Base-by-base conservation (phyloP, 345 rosid genomes). In the Fremontodendron californicum region DNA sequence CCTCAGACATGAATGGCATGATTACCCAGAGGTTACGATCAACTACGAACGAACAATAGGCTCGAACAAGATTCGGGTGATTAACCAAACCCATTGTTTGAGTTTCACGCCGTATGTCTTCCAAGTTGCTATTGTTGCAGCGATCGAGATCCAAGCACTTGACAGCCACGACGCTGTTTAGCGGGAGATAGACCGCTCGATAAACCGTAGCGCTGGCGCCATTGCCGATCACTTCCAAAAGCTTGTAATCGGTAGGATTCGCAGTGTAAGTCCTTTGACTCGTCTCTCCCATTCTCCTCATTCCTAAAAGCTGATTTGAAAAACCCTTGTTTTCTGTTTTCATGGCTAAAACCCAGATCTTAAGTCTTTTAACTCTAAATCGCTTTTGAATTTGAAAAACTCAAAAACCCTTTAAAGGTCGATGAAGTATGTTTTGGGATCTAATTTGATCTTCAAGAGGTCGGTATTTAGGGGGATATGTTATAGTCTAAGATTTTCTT, bases 1-100 rank as follows among this genome's bases (percentile, higher is more conserved):
- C 99, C 75, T 92, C 93, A 1, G 89, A 96, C 99, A 96, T 92
- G 81, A 86, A 93, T 13, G 97, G 96, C 97, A 96, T 96, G 81
- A 93, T 87, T 25, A 96, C 97, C 99, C 98, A 96, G 37, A 96
- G 93, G 79, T 89, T 83, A 29, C 82, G 82, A 16, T 88, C 96
- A 51, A 93, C 98, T 65, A 90, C 93, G 86, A 95, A 96, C 9
- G 99, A 96, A 82, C 96, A 92, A 67, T 70, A 88, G 64, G 98
- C 96, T 78, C 80, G 88, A 68, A 93, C 87, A 54, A 91, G 93
- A 75, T 96, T 96, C 58, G 94, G 98, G 83, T 96, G 98, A 79
- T 96, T 94, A 73, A 93, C 90, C 87, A 91, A 85, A 75, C 91
- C 87, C 99, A 96, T 92, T 13, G 96, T 96, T 81, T 93, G 99